phyloP scores from a whole-genome alignment of 2,329 filamentous ascomycete species.

The Pseudocercospora fijiensis region DNA sequence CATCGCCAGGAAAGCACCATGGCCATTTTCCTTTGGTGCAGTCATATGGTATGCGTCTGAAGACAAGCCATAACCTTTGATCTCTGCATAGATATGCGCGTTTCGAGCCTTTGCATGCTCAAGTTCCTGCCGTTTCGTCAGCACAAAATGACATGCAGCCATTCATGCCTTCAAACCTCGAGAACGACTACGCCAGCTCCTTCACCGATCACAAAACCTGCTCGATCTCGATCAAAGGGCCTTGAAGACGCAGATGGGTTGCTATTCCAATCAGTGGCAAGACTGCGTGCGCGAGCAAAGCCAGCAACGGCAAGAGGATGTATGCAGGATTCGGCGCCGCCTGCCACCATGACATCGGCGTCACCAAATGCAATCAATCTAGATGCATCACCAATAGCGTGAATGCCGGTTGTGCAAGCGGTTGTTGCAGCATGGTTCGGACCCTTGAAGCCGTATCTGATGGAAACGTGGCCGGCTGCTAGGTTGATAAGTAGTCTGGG shows the following conservation, averaged over 20 bases:
- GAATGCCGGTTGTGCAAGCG: conserved; percentile 92
- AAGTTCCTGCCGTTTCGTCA: conserved; percentile 57
- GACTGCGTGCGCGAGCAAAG: conserved; percentile 81
- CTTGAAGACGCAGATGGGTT: conserved; percentile 69
- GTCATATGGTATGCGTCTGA: conserved; percentile 94
- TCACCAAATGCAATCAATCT: conserved; percentile 89
- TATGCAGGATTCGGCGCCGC: conserved; percentile 91
- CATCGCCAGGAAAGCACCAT: conserved; percentile 83
- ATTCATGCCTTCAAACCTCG: conserved; percentile 54
- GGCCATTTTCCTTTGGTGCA: conserved; percentile 77
- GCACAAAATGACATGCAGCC: not conserved
- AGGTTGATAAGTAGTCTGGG: conserved; percentile 92
- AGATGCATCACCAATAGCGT: conserved; percentile 91
- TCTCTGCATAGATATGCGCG: conserved; percentile 81
- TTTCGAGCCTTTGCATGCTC: conserved; percentile 79
- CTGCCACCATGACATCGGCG: conserved; percentile 93
- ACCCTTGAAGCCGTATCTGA: conserved; percentile 83
- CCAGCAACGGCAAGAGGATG: conserved; percentile 91
- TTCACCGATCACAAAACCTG: conserved; percentile 90
- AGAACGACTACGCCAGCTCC: conserved; percentile 84
- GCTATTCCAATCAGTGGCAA: conserved; percentile 79
- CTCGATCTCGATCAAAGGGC: conserved; percentile 77
- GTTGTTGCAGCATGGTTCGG: conserved; percentile 93
- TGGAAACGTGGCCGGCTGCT: conserved; percentile 90
- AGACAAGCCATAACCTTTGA: conserved; percentile 85